Conservation (phyloP, 2,329 filamentous ascomycete genomes). For the Neocucurbitaria cava region DNA sequence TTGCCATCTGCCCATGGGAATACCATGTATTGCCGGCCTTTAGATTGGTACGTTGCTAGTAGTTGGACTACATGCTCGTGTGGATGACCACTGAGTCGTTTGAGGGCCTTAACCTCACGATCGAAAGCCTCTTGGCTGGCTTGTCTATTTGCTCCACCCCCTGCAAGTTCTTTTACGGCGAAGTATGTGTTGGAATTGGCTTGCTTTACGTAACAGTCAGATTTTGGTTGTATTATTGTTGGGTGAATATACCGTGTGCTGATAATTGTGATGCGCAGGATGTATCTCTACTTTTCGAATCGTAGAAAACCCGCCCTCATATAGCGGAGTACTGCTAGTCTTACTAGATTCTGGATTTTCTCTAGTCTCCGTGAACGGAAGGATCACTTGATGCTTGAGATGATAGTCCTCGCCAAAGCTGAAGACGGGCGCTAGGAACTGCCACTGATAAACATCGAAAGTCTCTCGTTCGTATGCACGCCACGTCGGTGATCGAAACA, state of each 20-base stretch:
- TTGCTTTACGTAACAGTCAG: background rate
- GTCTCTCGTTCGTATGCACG: background rate
- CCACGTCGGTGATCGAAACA: background rate
- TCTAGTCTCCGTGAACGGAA: background rate
- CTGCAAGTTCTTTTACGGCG: background rate
- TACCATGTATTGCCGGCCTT: constrained; percentile 5
- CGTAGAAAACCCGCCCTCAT: background rate
- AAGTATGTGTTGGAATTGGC: background rate
- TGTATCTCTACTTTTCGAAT: background rate
- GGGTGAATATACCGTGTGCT: background rate
- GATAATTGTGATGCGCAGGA: background rate
- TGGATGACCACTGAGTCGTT: constrained; percentile 1
- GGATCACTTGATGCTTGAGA: background rate
- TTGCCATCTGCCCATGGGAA: constrained; percentile 19
- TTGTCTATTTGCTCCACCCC: background rate
- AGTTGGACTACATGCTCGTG: constrained; percentile 10
- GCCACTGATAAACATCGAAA: constrained; percentile 1
- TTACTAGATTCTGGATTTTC: background rate
- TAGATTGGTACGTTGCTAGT: constrained; percentile 11
- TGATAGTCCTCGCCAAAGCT: background rate
- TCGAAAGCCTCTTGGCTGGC: background rate
- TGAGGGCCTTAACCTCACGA: constrained; percentile 1
- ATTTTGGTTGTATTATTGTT: background rate
- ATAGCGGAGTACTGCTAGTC: background rate
- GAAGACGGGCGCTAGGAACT: background rate